Evolutionary conservation across 331 rosid species (phyloP).

Genomic region (Malus hybrid): DNA sequence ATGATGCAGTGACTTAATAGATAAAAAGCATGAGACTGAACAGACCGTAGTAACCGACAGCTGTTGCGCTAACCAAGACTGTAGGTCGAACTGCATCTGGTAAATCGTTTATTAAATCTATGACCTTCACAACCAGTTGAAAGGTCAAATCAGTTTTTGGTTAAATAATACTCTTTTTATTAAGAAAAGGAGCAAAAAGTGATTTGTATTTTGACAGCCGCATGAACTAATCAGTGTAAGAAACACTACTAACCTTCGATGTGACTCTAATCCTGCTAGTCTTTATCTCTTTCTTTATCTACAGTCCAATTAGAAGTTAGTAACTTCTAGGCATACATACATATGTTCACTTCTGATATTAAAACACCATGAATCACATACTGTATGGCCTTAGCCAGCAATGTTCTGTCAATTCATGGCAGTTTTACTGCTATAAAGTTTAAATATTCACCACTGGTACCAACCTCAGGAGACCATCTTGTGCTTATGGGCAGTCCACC

Average conservation of each 20-base stretch:
- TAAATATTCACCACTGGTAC: not conserved
- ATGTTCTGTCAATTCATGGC: not conserved
- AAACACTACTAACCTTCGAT: conserved; percentile 57
- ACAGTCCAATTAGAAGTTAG: conserved; percentile 16
- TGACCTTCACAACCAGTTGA: conserved; percentile 55
- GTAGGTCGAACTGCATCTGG: conserved; percentile 65
- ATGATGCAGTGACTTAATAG: not conserved
- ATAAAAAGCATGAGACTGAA: not conserved
- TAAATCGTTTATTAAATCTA: conserved; percentile 63
- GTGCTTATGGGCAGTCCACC: conserved; percentile 94
- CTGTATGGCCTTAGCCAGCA: not conserved
- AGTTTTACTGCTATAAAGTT: no score
- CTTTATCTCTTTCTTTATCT: conserved; percentile 92
- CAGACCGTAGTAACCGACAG: conserved; percentile 95
- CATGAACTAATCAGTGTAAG: not conserved
- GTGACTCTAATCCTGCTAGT: conserved; percentile 84
- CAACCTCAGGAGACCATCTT: conserved; percentile 93
- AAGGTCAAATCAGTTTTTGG: conserved; percentile 1
- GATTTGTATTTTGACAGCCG: not conserved
- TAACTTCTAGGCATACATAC: conserved; percentile 1
- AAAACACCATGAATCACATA: not conserved
- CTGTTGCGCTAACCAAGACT: conserved; percentile 90
- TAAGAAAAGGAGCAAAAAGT: not conserved
- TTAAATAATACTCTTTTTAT: not conserved
- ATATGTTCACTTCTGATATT: not conserved